Percentiles rank a stretch among this genome's conserved stretches.
Evolutionary conservation across 2,329 filamentous ascomycete species (phyloP).

Genomic region (Cryphonectria nitschkei): DNA sequence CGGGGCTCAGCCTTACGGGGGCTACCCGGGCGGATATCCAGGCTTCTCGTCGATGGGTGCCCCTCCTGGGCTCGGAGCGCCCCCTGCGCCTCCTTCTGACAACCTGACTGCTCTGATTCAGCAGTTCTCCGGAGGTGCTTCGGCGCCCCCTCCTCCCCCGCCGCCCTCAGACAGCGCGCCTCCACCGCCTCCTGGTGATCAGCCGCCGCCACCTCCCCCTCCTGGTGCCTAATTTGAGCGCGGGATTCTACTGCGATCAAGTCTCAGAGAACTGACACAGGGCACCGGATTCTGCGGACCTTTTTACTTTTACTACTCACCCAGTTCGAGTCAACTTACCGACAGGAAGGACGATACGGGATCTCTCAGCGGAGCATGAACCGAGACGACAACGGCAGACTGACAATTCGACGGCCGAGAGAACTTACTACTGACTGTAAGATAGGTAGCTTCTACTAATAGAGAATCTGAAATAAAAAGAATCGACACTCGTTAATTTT

Average conservation of each 20-base stretch:
- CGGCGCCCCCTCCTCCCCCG: conserved; percentile 34
- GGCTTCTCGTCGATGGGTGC: conserved; percentile 45
- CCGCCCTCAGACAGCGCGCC: conserved; percentile 41
- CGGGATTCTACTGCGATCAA: conserved; percentile 9
- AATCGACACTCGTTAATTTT: neutral
- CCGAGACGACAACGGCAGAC: conserved; percentile 17
- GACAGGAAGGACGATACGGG: conserved; percentile 13
- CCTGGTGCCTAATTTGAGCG: conserved; percentile 35
- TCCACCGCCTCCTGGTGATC: conserved; percentile 42
- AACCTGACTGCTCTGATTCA: conserved; percentile 69
- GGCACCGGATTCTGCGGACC: conserved; percentile 16
- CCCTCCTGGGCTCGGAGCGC: conserved; percentile 42
- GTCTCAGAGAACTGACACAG: conserved; percentile 34
- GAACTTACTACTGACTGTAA: conserved; percentile 31
- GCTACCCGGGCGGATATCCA: conserved; percentile 51
- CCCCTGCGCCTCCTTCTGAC: conserved; percentile 54
- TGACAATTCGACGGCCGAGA: conserved; percentile 15
- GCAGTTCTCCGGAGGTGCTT: conserved; percentile 51
- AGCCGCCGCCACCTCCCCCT: conserved; percentile 41
- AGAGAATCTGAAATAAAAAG: conserved; percentile 1
- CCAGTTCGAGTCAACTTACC: conserved; percentile 13
- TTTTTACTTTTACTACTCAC: conserved; percentile 5
- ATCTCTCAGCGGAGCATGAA: conserved; percentile 6
- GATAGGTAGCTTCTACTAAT: conserved; percentile 29
- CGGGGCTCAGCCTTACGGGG: conserved; percentile 47